Evolutionary conservation across 129 eudicot species (phyloP).

Genomic region (Chrysanthemum makinoi): DNA sequence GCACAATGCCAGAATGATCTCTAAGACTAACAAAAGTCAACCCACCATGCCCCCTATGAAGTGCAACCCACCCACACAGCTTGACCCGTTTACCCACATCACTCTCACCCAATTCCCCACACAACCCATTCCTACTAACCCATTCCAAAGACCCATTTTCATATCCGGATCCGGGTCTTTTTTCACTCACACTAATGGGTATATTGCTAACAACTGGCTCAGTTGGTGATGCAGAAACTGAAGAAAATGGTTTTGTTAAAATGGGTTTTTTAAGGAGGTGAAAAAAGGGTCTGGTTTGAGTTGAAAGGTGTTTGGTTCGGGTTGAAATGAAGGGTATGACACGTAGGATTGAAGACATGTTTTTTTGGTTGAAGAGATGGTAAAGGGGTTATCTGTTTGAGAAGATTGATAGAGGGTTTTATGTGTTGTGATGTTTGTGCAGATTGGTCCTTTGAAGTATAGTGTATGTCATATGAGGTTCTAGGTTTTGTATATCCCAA

Average conservation of each 20-base stretch:
- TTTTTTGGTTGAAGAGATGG: constrained; percentile 15
- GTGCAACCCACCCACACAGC: constrained; percentile 97
- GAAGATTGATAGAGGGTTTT: constrained; percentile 31
- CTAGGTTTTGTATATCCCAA: too few relatives aligned
- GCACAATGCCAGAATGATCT: constrained; percentile 84
- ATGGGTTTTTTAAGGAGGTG: constrained; percentile 31
- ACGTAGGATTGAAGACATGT: constrained; percentile 65
- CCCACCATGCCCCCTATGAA: constrained; percentile 84
- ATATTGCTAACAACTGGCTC: constrained; percentile 24
- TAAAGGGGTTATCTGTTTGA: constrained; percentile 18
- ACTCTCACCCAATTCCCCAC: constrained; percentile 68
- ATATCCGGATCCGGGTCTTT: constrained; percentile 25
- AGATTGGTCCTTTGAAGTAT: too few relatives aligned
- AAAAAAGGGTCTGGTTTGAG: constrained; percentile 37
- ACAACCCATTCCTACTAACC: constrained; percentile 60
- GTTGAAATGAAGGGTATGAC: constrained; percentile 56
- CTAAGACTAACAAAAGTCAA: constrained; percentile 77
- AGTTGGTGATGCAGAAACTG: constrained; percentile 40
- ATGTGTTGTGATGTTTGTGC: background rate
- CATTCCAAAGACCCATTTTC: constrained; percentile 50
- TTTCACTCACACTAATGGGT: constrained; percentile 25
- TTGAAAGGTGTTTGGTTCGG: constrained; percentile 50
- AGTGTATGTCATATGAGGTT: too few relatives aligned
- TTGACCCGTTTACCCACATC: constrained; percentile 87
- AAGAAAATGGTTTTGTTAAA: constrained; percentile 22